These are phyloP conservation scores for Blastomyces percursus DNA, from an alignment of 2,329 filamentous ascomycete species.

Conservation along the genomic window DNA sequence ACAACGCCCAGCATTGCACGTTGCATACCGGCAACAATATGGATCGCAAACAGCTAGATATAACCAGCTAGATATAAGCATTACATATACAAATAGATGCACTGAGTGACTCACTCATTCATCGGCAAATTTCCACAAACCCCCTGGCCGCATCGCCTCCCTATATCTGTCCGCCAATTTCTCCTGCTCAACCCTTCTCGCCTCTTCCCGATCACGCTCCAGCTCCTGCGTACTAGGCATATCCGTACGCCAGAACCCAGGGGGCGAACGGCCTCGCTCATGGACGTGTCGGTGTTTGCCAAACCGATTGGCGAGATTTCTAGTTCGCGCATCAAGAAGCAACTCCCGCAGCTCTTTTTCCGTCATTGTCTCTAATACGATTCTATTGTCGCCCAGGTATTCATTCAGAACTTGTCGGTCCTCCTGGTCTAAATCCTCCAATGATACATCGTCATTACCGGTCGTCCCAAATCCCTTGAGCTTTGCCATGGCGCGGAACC, in stretches of 20 bases:
- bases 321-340: constrained; percentile 64
- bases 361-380: constrained; percentile 39
- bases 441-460: constrained; percentile 25
- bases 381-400: constrained; percentile 40
- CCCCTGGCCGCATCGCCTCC: constrained; percentile 68
- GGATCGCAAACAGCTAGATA: neutral
- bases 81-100: neutral
- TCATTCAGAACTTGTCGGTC: constrained; percentile 38
- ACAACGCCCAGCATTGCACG: neutral
- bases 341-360: constrained; percentile 52
- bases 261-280: constrained; percentile 60
- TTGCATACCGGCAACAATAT: neutral
- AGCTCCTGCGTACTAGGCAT: constrained; percentile 83
- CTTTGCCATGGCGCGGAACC: constrained; percentile 56
- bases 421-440: constrained; percentile 20
- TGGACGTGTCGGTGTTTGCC: constrained; percentile 70
- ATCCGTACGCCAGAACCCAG: constrained; percentile 82
- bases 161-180: constrained; percentile 62
- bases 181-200: constrained; percentile 50
- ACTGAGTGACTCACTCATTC: constrained; percentile 43
- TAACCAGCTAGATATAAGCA: neutral
- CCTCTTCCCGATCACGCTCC: constrained; percentile 53
- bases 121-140: constrained; percentile 71
- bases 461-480: constrained; percentile 24
- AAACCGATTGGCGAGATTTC: constrained; percentile 59